Base-by-base conservation (phyloP, 345 rosid species). In the Triadica sebifera region DNA sequence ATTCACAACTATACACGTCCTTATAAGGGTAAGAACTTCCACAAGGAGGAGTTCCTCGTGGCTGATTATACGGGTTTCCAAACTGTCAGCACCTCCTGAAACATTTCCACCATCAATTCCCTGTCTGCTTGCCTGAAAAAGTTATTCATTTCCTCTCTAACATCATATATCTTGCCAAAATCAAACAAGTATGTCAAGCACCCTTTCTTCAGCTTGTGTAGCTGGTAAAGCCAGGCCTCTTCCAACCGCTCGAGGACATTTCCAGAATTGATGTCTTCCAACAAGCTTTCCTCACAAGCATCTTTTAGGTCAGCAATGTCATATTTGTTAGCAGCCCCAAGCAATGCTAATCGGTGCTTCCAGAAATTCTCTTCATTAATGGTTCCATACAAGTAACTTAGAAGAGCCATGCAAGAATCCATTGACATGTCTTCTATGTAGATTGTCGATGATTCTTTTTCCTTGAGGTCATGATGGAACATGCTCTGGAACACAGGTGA, bases 211-310 rank as follows among this genome's bases (percentile, higher is more conserved):
- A 94, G 80, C 65, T 87, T 94, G 81, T 83, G 85, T 77, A 92
- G 83, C 81, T 91, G 88, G 81, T 94, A 94, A 34, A 92, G 90
- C 97, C 97, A 91, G 34, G 97, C 97, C 70, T 92, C 94, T 81
- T 89, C 95, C 60, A 94, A 75, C 83, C 97, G 90, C 87, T 86
- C 97, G 0, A 94, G 93, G 65, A 94, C 98, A 41, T 94, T 94
- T 49, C 67, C 85, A 0, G 97, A 85, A 85, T 85, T 92, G 71
- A 92, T 92, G 72, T 94, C 98, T 76, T 92, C 97, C 87, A 94
- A 76, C 0, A 94, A 86, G 86, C 98, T 94, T 37, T 89, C 91
- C 80, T 92, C 97, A 11, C 98, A 94, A 0, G 91, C 87, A 45
- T 88, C 90, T 85, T 88, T 91, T 50, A 94, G 86, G 78, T 85